Percentiles rank a stretch among this genome's conserved stretches.
These are phyloP conservation scores for Penicillium sp. DNA, from an alignment of 2,329 filamentous ascomycete genomes.

Conservation along the genomic window DNA sequence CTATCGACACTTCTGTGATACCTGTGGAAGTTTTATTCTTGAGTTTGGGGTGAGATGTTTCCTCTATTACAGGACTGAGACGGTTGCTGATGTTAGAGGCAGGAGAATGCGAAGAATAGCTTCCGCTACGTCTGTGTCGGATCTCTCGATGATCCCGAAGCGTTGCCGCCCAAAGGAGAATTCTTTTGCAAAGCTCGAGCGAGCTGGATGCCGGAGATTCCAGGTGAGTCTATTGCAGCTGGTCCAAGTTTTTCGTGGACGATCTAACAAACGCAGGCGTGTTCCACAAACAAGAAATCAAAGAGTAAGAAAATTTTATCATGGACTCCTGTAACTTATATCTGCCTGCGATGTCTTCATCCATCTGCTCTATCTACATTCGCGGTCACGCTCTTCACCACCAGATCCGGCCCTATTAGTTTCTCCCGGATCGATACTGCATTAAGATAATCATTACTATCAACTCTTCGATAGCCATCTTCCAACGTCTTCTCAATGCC, in stretches of 20 bases:
- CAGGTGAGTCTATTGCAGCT: slow-evolving; percentile 38
- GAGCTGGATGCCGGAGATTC: slow-evolving; percentile 57
- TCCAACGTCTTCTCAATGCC: slow-evolving; percentile 48
- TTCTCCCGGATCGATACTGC: slow-evolving; percentile 35
- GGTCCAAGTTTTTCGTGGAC: background rate
- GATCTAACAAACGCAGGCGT: slow-evolving; percentile 38
- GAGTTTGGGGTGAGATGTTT: slow-evolving; percentile 54
- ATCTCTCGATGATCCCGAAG: slow-evolving; percentile 54
- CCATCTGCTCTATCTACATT: background rate
- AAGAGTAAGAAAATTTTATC: slow-evolving; percentile 36
- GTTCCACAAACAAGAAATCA: slow-evolving; percentile 53
- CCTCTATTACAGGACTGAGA: background rate
- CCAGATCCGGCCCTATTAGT: slow-evolving; percentile 33
- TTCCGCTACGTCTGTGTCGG: slow-evolving; percentile 54
- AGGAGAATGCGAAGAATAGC: slow-evolving; percentile 39
- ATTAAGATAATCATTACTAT: slow-evolving; percentile 46
- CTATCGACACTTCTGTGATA: slow-evolving; percentile 57
- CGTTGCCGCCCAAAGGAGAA: slow-evolving; percentile 57
- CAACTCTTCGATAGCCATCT: slow-evolving; percentile 41
- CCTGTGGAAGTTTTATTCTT: slow-evolving; percentile 56
- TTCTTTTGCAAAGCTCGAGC: slow-evolving; percentile 57
- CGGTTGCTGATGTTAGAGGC: slow-evolving; percentile 12
- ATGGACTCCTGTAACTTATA: background rate
- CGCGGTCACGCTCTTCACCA: slow-evolving; percentile 30
- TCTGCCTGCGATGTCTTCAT: no score